Evolutionary conservation across 768 basidiomycete genomes (phyloP), one percentile per base, ranked within the genome.

Genomic region (Omphalotus guepiniiformis): DNA sequence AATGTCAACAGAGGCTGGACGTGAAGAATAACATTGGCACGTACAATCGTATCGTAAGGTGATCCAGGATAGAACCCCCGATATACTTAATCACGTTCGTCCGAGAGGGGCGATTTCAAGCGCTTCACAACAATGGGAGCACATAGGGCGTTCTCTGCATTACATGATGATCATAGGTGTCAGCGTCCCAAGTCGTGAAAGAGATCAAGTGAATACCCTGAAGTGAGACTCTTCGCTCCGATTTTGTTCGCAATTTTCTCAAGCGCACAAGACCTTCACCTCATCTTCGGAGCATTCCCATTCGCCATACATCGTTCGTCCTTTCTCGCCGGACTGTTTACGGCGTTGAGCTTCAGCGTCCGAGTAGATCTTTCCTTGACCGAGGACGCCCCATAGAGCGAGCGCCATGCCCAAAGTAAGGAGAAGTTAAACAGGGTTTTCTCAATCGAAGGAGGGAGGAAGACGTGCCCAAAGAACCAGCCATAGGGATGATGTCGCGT

Each of bases 141-240:
- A 77, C 74, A 42, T 67, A 77, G 0, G 73, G 70, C 4, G 73
- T 66, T 57, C 79, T 82, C 35, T 78, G 74, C 62, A 80, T 62
- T 8, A 80, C 61, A 49, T 78, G 49, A 81, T 73, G 7, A 57
- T 56, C 7, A 58, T 36, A 15, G 16, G 22, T n/a, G 15, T 16
- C 12, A 28, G 29, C 9, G 22, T 15, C 9, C 16, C 27, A 21
- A 43, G 12, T 15, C n/a, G 18, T 19, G 1, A 4, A 29, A 21
- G 44, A 59, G 51, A 27, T 1, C 13, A 37, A 3, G 58, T 65
- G 46, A 48, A 76, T 75, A 72, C 19, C 79, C 63, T 5, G 71
- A 71, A 52, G 82, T 66, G 41, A 61, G 60, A 53, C 73, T 66
- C 52, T 70, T 62, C 3, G 70, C 69, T 1, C 78, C 78, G 6